Evolutionary conservation across 2,329 filamentous ascomycete genomes (phyloP).

Genomic region (Alternaria burnsii): DNA sequence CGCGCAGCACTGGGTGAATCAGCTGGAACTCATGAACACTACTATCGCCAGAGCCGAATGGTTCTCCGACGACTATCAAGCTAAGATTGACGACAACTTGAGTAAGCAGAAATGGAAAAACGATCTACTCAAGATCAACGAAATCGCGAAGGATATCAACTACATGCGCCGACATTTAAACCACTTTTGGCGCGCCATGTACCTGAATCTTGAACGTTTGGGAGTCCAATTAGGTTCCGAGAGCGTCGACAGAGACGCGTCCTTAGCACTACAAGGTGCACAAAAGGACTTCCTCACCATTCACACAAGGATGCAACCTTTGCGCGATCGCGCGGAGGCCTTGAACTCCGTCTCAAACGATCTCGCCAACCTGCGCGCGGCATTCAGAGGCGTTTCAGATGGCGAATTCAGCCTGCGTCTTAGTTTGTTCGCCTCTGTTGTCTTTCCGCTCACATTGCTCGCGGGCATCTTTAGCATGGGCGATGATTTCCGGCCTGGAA

Average conservation of each 20-base stretch:
- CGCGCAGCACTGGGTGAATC: slow-evolving; percentile 10
- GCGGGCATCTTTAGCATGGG: slow-evolving; percentile 18
- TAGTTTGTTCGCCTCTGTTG: neutral
- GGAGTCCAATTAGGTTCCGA: neutral
- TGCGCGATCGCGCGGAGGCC: slow-evolving; percentile 26
- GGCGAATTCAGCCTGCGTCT: slow-evolving; percentile 24
- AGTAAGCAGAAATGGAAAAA: slow-evolving; percentile 20
- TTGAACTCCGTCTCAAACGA: slow-evolving; percentile 27
- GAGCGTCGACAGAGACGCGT: neutral
- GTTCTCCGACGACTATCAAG: slow-evolving; percentile 31
- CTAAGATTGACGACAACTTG: slow-evolving; percentile 17
- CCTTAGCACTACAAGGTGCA: slow-evolving; percentile 19
- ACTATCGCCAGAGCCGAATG: slow-evolving; percentile 15
- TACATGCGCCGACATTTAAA: slow-evolving; percentile 27
- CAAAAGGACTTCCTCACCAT: slow-evolving; percentile 31
- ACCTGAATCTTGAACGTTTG: slow-evolving; percentile 11
- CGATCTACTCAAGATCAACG: slow-evolving; percentile 21
- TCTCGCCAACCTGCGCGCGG: slow-evolving; percentile 24
- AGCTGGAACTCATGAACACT: slow-evolving; percentile 9
- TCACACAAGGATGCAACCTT: slow-evolving; percentile 19
- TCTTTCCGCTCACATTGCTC: slow-evolving; percentile 23
- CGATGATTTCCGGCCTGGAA: slow-evolving; percentile 24
- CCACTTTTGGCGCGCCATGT: neutral
- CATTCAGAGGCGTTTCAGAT: slow-evolving; percentile 29
- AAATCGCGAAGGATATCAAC: slow-evolving; percentile 27